Evolutionary conservation across 495 filamentous ascomycete species (phyloP).

Genomic region (Aspergillus affinis): DNA sequence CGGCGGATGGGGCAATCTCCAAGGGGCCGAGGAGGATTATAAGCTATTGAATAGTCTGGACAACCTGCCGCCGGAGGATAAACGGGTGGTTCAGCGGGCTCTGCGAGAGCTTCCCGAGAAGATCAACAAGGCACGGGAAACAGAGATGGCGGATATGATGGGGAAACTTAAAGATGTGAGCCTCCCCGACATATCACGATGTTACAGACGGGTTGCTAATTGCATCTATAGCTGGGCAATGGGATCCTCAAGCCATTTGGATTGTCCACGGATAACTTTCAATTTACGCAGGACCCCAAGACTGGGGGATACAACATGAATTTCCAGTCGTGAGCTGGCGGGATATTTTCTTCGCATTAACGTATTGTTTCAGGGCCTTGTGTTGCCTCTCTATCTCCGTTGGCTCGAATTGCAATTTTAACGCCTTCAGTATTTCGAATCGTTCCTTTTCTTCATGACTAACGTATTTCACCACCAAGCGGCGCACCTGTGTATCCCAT

Average conservation of each 20-base stretch:
- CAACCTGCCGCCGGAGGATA: conserved; percentile 63
- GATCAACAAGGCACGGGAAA: conserved; percentile 74
- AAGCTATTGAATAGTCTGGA: conserved; percentile 55
- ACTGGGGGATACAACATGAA: conserved; percentile 92
- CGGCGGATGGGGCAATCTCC: conserved; percentile 76
- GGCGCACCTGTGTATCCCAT: no score
- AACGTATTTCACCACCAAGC: no score
- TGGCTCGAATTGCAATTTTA: no score
- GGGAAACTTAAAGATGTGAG: conserved; percentile 84
- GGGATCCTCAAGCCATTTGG: conserved; percentile 91
- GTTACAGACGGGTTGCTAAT: background rate
- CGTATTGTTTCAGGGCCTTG: no score
- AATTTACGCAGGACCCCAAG: conserved; percentile 86
- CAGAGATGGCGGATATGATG: conserved; percentile 94
- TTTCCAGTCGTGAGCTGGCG: conserved; percentile 51
- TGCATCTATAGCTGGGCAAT: conserved; percentile 67
- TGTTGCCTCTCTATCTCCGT: no score
- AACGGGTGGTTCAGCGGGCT: conserved; percentile 62
- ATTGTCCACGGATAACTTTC: conserved; percentile 87
- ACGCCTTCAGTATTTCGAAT: no score
- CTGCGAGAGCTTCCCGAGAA: conserved; percentile 61
- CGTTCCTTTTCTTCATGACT: no score
- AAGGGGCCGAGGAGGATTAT: conserved; percentile 79
- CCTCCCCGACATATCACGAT: conserved; percentile 13
- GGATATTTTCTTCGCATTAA: background rate